phyloP scores from a whole-genome alignment of 441 rosid genomes.

The Eruca vesicaria region DNA sequence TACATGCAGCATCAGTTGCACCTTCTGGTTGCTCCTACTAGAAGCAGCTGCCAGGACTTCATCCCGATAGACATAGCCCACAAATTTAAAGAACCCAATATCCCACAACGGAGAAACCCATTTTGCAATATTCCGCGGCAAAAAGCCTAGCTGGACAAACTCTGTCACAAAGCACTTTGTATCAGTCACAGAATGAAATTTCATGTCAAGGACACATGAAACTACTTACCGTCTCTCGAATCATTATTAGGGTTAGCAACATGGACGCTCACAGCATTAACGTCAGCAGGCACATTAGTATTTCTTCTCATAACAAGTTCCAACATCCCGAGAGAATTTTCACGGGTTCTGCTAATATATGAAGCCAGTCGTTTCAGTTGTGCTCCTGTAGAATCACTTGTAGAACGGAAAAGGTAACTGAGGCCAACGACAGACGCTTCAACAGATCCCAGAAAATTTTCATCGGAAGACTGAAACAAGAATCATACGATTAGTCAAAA shows the following conservation, averaged over 20 bases:
- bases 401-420: slow-evolving; percentile 68
- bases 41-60: slow-evolving; percentile 81
- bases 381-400: slow-evolving; percentile 63
- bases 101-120: slow-evolving; percentile 98
- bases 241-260: slow-evolving; percentile 62
- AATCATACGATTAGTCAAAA: slow-evolving; percentile 38
- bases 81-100: slow-evolving; percentile 64
- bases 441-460: slow-evolving; percentile 57
- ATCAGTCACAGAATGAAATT: not conserved
- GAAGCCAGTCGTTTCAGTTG: slow-evolving; percentile 70
- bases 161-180: slow-evolving; percentile 45
- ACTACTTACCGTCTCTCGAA: slow-evolving; percentile 49
- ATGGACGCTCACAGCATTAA: slow-evolving; percentile 77
- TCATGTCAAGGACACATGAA: slow-evolving; percentile 12
- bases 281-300: slow-evolving; percentile 63
- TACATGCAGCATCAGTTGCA: slow-evolving; percentile 66
- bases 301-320: slow-evolving; percentile 80
- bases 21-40: slow-evolving; percentile 65
- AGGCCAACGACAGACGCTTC: slow-evolving; percentile 89
- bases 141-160: slow-evolving; percentile 78
- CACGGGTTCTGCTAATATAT: slow-evolving; percentile 54
- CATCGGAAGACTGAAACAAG: slow-evolving; percentile 32
- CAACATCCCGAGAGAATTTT: slow-evolving; percentile 55
- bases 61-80: slow-evolving; percentile 65
- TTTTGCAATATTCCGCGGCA: slow-evolving; percentile 73